Evolutionary conservation across 139 green algal species (phyloP), one percentile per base, ranked within the genome.

Genomic region (Tetradesmus lagerheimii): DNA sequence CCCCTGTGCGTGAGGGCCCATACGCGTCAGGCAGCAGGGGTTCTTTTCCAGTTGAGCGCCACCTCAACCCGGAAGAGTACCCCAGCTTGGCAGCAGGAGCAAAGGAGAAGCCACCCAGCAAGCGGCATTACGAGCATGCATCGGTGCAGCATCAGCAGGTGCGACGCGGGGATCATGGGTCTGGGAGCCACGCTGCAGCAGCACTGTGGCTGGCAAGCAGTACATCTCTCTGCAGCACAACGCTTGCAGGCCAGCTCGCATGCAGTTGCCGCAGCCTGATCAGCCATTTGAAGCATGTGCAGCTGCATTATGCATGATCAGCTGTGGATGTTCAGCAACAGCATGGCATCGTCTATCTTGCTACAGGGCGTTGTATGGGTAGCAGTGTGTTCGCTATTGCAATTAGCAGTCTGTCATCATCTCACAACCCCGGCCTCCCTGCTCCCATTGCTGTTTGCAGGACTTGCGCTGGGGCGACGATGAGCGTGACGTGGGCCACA

Each of bases 11-110:
- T 9, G 87, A 85, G 57, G 87, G 87, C 1, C 87, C 87, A 0
- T 91, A 81, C 35, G 77, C 77, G 25, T 50, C 82, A 85, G 67
- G 88, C 37, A 62, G 83, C 47, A 83, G 79, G 85, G 43, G 86
- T 12, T 85, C 91, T 71, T 87, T 88, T 84, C 75, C 88, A n/a
- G 64, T 89, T 41, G 92, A 93, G 80, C 89, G 94, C 5, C 90
- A 91, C 23, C 90, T 98, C 1, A 98, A 97, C 88, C 93, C 93
- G 0, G 91, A 93, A 38, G 96, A 98, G 89, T 98, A 96, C 76
- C 96, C 96, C 37, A 96, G 91, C 50, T 85, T 97, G 15, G 94
- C 93, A 80, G 94, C 94, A 0, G 94, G 92, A 35, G 93, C 92
- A 23, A 91, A 86, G 80, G 85, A 27, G 39, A 91, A 62, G 88